Evolutionary conservation across 177 flowering plant species (phyloP).

Genomic region (Telopea speciosissima): DNA sequence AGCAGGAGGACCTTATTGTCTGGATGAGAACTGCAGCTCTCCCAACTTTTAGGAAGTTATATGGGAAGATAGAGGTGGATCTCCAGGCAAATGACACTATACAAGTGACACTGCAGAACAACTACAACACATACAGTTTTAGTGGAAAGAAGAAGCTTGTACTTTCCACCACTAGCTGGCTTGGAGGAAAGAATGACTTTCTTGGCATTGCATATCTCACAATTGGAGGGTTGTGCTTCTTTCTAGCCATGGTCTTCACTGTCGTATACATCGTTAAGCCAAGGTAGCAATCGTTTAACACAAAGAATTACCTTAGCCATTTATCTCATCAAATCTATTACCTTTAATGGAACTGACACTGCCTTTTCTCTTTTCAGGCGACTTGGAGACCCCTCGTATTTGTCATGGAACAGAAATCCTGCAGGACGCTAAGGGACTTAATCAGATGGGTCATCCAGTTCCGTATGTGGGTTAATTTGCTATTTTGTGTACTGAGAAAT

Average conservation of each 20-base stretch:
- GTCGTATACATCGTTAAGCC: conserved; percentile 1
- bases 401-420: conserved; percentile 83
- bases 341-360: neutral
- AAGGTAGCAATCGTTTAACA: conserved; percentile 3
- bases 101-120: neutral
- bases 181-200: conserved; percentile 9
- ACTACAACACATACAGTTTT: conserved; percentile 10
- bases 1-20: conserved; percentile 78
- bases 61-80: conserved; percentile 11
- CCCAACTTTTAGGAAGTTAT: conserved; percentile 8
- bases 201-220: conserved; percentile 8
- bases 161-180: conserved; percentile 5
- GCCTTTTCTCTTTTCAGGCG: conserved; percentile 34
- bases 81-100: neutral
- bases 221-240: conserved; percentile 6
- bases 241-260: neutral
- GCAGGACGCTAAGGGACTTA: conserved; percentile 32
- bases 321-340: neutral
- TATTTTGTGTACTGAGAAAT: conserved; percentile 17
- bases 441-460: neutral
- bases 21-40: conserved; percentile 13
- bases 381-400: conserved; percentile 73
- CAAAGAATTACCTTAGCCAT: neutral
- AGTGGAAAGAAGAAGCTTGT: conserved; percentile 4
- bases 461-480: conserved; percentile 11